These are phyloP conservation scores for Emmonsiellopsis sp. DNA, from an alignment of 2,329 filamentous ascomycete genomes.

Conservation along the genomic window DNA sequence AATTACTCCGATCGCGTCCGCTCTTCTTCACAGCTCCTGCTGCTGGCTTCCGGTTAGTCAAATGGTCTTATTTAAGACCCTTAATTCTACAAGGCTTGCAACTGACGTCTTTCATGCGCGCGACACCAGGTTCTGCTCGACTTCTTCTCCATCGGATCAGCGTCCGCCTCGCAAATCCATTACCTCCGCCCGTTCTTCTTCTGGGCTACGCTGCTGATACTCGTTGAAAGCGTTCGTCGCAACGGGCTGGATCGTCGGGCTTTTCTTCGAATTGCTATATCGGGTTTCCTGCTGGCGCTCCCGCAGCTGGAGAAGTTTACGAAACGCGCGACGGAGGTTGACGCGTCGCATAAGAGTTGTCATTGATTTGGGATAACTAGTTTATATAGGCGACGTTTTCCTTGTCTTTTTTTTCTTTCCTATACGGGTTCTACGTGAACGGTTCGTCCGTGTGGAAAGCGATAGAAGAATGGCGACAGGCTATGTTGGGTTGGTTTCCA, in stretches of 20 bases:
- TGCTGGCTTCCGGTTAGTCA: conserved; percentile 11
- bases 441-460: too few species aligned
- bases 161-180: conserved; percentile 7
- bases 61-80: background rate
- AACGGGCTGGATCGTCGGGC: conserved; percentile 7
- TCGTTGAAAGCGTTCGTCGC: conserved; percentile 7
- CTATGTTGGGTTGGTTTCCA: too few species aligned
- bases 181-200: conserved; percentile 9
- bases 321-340: background rate
- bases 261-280: conserved; percentile 7
- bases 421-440: background rate
- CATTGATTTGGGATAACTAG: background rate
- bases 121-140: conserved; percentile 8
- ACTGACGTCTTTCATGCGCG: background rate
- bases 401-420: background rate
- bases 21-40: conserved; percentile 11
- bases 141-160: conserved; percentile 10
- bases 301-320: conserved; percentile 4
- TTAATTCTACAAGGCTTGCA: background rate
- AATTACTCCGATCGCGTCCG: background rate
- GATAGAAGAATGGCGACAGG: too few species aligned
- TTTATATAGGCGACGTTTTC: background rate
- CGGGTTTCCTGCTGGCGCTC: conserved; percentile 8
- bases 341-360: conserved; percentile 5
- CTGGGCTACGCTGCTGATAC: conserved; percentile 8